Evolutionary conservation across 805 yeast genomes (phyloP), one percentile per base, ranked within the genome.

Genomic region (Lipomyces sp.): DNA sequence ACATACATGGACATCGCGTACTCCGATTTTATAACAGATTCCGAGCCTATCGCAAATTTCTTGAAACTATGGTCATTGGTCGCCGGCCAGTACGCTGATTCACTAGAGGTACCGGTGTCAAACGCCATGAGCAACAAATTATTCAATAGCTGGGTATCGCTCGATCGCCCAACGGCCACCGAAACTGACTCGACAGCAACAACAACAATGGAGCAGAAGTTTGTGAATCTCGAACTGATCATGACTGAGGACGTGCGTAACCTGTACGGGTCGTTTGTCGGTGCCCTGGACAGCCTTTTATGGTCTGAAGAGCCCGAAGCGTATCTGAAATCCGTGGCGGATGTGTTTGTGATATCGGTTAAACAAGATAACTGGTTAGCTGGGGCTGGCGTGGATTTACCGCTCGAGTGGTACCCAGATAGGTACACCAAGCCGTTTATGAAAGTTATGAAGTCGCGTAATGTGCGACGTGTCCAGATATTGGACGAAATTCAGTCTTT

Each of bases 351-450:
- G 5, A 59, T 72, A 45, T 34, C 53, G 18, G 18, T 72, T 2
- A 48, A 55, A 18, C 72, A 69, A 48, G 69, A 67, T 8, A 59
- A 33, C 35, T 66, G 64, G 30, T 33, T 33, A 51, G 34, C 69
- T n/a, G 73, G 74, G 10, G 58, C 71, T 10, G 74, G 74, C 3
- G 37, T 72, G 37, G 68, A 61, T 13, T 30, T 72, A 54, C 74
- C 74, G 35, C n/a, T 42, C 2, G 71, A 61, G 39, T 72, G 74
- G 74, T 72, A 72, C 42, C 74, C 74, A 4, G 73, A 72, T 55
- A 62, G 74, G 30, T 72, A 72, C 54, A 70, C 73, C 4, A 33
- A 39, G 37, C 66, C 66, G 15, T 72, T 72, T 39, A 57, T 58
- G 53, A 54, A 50, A 11, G 29, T 51, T 5, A 67, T 71, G 71